Base-by-base conservation (phyloP, 495 filamentous ascomycete genomes). In the Talaromyces adpressus region DNA sequence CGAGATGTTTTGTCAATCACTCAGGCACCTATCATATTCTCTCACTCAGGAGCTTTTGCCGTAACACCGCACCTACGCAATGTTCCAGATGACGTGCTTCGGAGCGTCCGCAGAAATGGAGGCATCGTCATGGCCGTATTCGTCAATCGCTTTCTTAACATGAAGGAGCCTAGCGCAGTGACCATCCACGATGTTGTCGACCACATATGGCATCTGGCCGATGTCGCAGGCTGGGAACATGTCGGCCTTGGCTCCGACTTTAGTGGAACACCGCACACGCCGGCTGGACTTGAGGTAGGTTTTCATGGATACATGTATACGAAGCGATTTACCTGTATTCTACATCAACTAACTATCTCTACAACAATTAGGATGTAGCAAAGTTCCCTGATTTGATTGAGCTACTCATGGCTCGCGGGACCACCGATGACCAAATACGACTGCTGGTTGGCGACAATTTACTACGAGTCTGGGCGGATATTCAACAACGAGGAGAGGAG, bases 351-450 rank as follows among this genome's bases (percentile, higher is more conserved):
- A 34, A 34, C 32, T 12, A 34, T 34, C 9, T 12, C 9, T 12
- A 34, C 2, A 9, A 34, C 32, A 34, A 34, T 11, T 34, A 34
- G 32, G 92, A 97, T 73, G 92, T 97, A 30, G 86, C 86, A 54
- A 91, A 89, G 70, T 96, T 86, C 72, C 93, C 94, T 1, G 84
- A 86, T 57, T 73, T 98, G 62, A 83, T 97, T 3, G 86, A 82
- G 6, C 89, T 92, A 73, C 72, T 93, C 58, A 73, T 94, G 63
- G 73, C 70, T 49, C 81, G 84, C 20, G 91, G 89, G 1, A 76
- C 92, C 22, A 87, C 80, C n/a, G 87, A 92, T 64, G 70, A 76
- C 49, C 84, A 93, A 66, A 87, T 81, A 2, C 77, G 70, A 20
- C 87, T 88, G 66, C 75, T 94, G 1, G 87, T 83, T 0, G 91